These are phyloP conservation scores for Odonthalia washingtoniensis DNA, from an alignment of 31 red algal species.

Conservation along the genomic window DNA sequence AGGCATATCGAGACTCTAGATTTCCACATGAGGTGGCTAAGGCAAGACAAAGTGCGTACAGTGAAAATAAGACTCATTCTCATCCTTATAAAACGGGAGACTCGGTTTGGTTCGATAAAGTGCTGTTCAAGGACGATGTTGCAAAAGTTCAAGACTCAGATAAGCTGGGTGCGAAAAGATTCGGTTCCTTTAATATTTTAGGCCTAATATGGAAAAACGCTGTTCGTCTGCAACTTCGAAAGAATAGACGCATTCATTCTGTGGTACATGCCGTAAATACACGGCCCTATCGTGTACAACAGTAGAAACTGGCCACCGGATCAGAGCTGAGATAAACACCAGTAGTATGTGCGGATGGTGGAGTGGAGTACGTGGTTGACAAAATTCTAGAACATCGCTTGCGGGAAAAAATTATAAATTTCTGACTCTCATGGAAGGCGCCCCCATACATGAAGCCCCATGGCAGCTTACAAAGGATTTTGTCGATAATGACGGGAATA, in stretches of 20 bases:
- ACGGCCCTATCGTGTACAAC: neutral
- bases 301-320: neutral
- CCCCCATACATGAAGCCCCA: neutral
- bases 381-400: neutral
- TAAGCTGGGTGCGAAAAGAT: slow-evolving; percentile 23
- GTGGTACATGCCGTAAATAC: slow-evolving; percentile 23
- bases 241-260: neutral
- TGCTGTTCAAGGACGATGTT: slow-evolving; percentile 5
- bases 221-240: slow-evolving; percentile 7
- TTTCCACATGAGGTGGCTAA: neutral
- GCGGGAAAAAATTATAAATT: neutral
- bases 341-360: neutral
- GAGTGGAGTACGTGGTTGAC: neutral
- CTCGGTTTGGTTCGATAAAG: neutral
- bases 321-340: neutral
- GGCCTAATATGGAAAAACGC: slow-evolving; percentile 30
- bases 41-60: neutral
- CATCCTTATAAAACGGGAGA: neutral
- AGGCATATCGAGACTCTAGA: neutral
- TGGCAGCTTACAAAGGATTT: neutral
- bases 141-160: neutral
- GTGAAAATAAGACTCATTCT: neutral
- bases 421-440: neutral
- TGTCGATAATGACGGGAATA: neutral
- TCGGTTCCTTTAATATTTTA: slow-evolving; percentile 12